These are phyloP conservation scores for Fusarium euwallaceae DNA, from an alignment of 2,329 filamentous ascomycete species.

Conservation along the genomic window DNA sequence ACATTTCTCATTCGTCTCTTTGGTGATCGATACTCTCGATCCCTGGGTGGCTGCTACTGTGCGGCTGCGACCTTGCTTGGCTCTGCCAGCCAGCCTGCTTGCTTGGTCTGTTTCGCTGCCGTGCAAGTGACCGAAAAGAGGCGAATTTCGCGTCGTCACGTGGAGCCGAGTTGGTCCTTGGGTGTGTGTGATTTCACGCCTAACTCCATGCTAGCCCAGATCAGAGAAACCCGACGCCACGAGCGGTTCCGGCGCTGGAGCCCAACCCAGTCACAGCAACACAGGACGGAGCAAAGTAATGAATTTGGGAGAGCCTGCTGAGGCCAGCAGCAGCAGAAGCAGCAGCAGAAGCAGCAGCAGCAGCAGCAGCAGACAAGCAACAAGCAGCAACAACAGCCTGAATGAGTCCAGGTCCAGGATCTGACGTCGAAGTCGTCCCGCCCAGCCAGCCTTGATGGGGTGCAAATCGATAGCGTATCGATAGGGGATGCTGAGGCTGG, in stretches of 20 bases:
- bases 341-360: background rate
- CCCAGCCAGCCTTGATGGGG: conserved; percentile 14
- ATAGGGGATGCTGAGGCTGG: conserved; percentile 4
- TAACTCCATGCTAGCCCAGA: conserved; percentile 1
- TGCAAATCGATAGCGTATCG: conserved; percentile 33
- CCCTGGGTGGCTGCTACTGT: conserved; percentile 17
- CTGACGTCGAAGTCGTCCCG: conserved; percentile 2
- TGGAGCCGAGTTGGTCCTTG: conserved; percentile 17
- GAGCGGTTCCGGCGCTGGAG: conserved; percentile 29
- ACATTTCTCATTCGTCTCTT: conserved; percentile 43
- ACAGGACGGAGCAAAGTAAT: background rate
- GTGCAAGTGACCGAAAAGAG: conserved; percentile 35
- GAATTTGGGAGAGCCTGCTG: conserved; percentile 6
- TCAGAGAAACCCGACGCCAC: conserved; percentile 17
- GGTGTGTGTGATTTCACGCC: background rate
- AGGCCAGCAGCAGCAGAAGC: conserved; percentile 7
- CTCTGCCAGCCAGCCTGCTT: conserved; percentile 5
- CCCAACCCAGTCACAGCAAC: conserved; percentile 26
- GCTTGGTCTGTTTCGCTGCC: conserved; percentile 4
- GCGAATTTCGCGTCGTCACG: conserved; percentile 30
- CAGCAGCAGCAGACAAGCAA: background rate
- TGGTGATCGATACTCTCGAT: conserved; percentile 26
- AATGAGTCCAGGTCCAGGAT: conserved; percentile 5
- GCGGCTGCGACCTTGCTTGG: background rate
- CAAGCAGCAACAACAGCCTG: conserved; percentile 2